Evolutionary conservation across 306 rosid species (phyloP).

Genomic region (Trifolium fragiferum): DNA sequence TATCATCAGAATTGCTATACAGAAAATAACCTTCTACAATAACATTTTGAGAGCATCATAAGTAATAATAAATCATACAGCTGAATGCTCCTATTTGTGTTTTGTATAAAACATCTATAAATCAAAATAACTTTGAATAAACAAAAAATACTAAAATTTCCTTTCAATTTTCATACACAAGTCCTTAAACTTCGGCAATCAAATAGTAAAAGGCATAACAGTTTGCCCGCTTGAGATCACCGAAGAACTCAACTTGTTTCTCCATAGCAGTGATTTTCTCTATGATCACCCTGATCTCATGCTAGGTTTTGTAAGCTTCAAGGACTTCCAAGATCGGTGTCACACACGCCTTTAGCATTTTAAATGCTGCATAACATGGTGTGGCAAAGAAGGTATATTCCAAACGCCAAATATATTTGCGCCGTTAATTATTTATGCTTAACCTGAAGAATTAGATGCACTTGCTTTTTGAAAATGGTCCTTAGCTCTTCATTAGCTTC

Average conservation of each 20-base stretch:
- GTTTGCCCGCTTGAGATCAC: constrained; percentile 36
- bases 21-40: constrained; percentile 17
- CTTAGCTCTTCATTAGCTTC: constrained; percentile 98
- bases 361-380: constrained; percentile 42
- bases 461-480: constrained; percentile 82
- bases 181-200: constrained; percentile 17
- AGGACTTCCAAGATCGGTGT: constrained; percentile 11
- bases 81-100: constrained; percentile 12
- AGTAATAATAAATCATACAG: constrained; percentile 9
- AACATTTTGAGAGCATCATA: constrained; percentile 2
- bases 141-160: constrained; percentile 6
- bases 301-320: constrained; percentile 39
- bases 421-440: constrained; percentile 57
- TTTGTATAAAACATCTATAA: constrained; percentile 30
- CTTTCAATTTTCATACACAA: constrained; percentile 19
- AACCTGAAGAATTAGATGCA: constrained; percentile 92
- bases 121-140: constrained; percentile 17
- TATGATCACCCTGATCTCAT: constrained; percentile 34
- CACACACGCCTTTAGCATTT: constrained; percentile 30
- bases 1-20: constrained; percentile 13
- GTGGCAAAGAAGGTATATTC: constrained; percentile 40
- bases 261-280: constrained; percentile 20
- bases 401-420: constrained; percentile 15
- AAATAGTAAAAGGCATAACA: constrained; percentile 22
- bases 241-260: constrained; percentile 32